phyloP scores from a whole-genome alignment of 2,329 filamentous ascomycete species.

The Fusarium luffae region DNA sequence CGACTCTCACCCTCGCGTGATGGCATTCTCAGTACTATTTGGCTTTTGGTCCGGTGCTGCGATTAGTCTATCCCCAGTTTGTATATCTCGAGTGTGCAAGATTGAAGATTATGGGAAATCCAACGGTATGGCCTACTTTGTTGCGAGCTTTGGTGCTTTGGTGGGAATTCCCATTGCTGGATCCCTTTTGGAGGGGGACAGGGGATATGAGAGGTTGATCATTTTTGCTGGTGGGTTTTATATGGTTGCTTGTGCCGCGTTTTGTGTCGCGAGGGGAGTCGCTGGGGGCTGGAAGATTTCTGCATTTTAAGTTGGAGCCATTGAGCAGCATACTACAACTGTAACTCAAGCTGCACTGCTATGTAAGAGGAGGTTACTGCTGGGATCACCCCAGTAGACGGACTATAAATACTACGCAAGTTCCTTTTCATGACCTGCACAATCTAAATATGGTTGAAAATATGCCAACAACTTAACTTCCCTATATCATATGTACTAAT shows the following conservation, averaged over 20 bases:
- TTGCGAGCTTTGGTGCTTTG: constrained; percentile 68
- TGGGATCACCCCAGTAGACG: not conserved
- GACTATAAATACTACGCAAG: not conserved
- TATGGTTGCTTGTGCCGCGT: constrained; percentile 10
- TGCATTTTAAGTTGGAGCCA: not conserved
- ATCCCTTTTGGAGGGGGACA: not conserved
- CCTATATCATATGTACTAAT: not conserved
- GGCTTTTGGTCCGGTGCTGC: constrained; percentile 77
- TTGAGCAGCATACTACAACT: not conserved
- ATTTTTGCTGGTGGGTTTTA: constrained; percentile 19
- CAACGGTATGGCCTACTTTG: constrained; percentile 75
- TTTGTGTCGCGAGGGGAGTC: constrained; percentile 14
- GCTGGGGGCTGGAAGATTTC: constrained; percentile 12
- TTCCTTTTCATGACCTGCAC: not conserved
- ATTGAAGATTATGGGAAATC: constrained; percentile 76
- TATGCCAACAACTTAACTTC: not conserved
- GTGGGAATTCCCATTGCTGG: not conserved
- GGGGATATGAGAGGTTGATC: not conserved
- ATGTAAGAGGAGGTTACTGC: not conserved
- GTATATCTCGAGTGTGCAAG: constrained; percentile 75
- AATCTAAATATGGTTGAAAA: not conserved
- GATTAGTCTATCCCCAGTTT: constrained; percentile 77
- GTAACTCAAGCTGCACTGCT: not conserved
- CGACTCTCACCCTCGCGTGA: constrained; percentile 59
- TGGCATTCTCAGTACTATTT: constrained; percentile 73